These are phyloP conservation scores for Chlorociboria aeruginascens DNA, from an alignment of 495 filamentous ascomycete species.

Conservation along the genomic window DNA sequence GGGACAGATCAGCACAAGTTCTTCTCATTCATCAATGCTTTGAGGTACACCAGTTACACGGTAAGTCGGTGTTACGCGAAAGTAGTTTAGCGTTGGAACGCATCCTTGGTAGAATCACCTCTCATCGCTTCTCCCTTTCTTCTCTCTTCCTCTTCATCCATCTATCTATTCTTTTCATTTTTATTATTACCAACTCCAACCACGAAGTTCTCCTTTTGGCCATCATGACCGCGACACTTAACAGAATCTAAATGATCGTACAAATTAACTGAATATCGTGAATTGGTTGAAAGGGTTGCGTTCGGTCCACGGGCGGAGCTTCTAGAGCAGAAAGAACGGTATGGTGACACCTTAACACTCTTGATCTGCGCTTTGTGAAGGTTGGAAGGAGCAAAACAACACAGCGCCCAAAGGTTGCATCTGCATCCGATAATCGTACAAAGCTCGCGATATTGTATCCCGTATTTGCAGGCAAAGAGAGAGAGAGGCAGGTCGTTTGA, in stretches of 20 bases:
- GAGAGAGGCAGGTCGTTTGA: too few relatives aligned
- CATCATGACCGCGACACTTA: conserved; percentile 17
- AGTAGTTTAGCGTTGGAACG: neutral
- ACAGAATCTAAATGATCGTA: conserved; percentile 17
- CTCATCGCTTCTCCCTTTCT: neutral
- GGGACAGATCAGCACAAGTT: conserved; percentile 5
- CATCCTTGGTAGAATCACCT: neutral
- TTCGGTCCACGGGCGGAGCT: conserved; percentile 12
- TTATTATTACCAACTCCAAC: neutral
- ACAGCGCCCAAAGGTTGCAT: too few relatives aligned
- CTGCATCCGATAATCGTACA: too few relatives aligned
- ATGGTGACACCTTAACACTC: conserved; percentile 17
- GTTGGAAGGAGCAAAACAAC: too few relatives aligned
- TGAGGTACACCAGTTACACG: neutral
- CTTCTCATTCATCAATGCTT: neutral
- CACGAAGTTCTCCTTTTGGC: conserved; percentile 3
- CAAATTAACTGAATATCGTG: conserved; percentile 20
- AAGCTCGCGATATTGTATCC: too few relatives aligned
- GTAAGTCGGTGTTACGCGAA: neutral
- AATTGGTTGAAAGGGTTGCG: conserved; percentile 13
- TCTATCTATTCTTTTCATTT: neutral
- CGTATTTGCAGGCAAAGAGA: too few relatives aligned
- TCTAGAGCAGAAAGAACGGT: conserved; percentile 9
- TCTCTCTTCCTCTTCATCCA: conserved; percentile 5
- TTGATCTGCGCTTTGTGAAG: too few relatives aligned